Conservation (phyloP, 768 basidiomycete genomes). For the Auricularia heimuer region DNA sequence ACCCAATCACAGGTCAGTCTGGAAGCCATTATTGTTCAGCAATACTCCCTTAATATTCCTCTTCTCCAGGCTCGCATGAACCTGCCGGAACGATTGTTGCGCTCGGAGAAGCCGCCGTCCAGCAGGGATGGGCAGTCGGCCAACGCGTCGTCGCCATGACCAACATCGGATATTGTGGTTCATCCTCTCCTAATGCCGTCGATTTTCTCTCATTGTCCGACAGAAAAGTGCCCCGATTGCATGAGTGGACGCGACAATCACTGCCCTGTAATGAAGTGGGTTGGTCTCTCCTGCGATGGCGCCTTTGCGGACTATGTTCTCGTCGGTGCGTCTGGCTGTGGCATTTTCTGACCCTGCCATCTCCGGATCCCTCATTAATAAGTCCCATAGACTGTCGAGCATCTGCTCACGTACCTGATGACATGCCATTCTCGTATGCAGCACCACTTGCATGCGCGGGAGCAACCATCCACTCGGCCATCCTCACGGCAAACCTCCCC, state of each 20-base stretch:
- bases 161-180: neutral
- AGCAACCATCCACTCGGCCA: slow-evolving; percentile 4
- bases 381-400: neutral
- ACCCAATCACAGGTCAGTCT: slow-evolving; percentile 1
- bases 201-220: neutral
- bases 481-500: neutral
- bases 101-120: slow-evolving; percentile 2
- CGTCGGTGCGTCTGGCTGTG: neutral
- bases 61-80: slow-evolving; percentile 2
- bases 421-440: slow-evolving; percentile 6
- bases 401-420: slow-evolving; percentile 5
- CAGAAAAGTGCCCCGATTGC: slow-evolving; percentile 5
- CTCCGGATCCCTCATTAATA: neutral
- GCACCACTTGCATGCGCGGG: slow-evolving; percentile 10
- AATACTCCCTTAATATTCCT: neutral
- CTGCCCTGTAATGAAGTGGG: slow-evolving; percentile 1
- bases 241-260: neutral
- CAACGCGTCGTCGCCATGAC: neutral
- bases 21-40: neutral
- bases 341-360: neutral
- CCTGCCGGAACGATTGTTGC: slow-evolving; percentile 5
- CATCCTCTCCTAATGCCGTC: neutral
- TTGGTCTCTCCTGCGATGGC: slow-evolving; percentile 5
- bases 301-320: slow-evolving; percentile 8
- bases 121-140: neutral